Percentiles rank a stretch among this genome's conserved stretches.
phyloP scores from a whole-genome alignment of 1,284 basidiomycete species.

The Fomitopsis pinicola region DNA sequence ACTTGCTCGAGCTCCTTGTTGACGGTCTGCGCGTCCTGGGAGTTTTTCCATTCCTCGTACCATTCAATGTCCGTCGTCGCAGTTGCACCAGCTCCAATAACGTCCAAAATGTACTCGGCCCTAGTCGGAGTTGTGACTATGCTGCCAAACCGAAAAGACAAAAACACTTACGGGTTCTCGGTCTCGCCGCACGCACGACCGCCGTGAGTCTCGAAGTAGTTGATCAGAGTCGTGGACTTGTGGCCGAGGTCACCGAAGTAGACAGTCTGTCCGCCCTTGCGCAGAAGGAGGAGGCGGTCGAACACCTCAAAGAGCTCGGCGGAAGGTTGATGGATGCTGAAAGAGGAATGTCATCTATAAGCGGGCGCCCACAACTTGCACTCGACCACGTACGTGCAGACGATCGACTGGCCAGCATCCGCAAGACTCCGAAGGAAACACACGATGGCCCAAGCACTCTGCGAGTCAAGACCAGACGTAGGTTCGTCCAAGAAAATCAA shows the following conservation, averaged over 20 bases:
- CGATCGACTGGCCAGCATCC: conserved; percentile 73
- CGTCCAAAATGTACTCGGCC: conserved; percentile 68
- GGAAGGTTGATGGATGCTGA: conserved; percentile 60
- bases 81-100: conserved; percentile 58
- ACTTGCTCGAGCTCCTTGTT: conserved; percentile 28
- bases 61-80: conserved; percentile 30
- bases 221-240: conserved; percentile 50
- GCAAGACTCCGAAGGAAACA: conserved; percentile 79
- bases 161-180: conserved; percentile 37
- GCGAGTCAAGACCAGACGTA: conserved; percentile 84
- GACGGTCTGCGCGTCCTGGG: conserved; percentile 20
- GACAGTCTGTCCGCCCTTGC: conserved; percentile 72
- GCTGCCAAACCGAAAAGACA: conserved; percentile 23
- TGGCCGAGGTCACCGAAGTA: conserved; percentile 76
- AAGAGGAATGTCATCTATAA: background rate
- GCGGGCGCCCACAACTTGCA: background rate
- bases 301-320: conserved; percentile 73
- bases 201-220: conserved; percentile 68
- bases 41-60: conserved; percentile 30
- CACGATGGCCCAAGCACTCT: conserved; percentile 86
- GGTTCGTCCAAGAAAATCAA: conserved; percentile 83
- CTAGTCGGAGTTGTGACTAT: conserved; percentile 25
- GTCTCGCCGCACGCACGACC: conserved; percentile 34
- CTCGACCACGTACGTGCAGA: conserved; percentile 47
- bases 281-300: conserved; percentile 53